Conservation (phyloP, 768 basidiomycete species). For the Lentinus tigrinus region DNA sequence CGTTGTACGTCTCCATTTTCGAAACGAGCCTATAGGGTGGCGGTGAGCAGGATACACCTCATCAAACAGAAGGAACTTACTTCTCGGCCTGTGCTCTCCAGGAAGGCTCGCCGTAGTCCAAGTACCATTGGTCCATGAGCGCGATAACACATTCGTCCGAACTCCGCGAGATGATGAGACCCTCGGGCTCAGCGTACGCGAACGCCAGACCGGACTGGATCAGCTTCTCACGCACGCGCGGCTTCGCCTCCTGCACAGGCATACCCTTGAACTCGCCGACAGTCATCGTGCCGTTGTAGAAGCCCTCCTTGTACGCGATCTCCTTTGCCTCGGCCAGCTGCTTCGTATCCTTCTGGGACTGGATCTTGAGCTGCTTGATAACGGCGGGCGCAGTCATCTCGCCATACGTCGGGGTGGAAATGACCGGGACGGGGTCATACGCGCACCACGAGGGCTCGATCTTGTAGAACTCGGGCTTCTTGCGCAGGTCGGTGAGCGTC, state of each 20-base stretch:
- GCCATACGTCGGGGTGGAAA: slow-evolving; percentile 90
- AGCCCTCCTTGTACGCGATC: slow-evolving; percentile 97
- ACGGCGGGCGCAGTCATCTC: slow-evolving; percentile 83
- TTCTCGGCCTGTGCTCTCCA: slow-evolving; percentile 87
- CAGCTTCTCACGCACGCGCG: slow-evolving; percentile 81
- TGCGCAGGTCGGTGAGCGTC: slow-evolving; percentile 86
- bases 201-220: slow-evolving; percentile 78
- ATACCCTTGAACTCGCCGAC: slow-evolving; percentile 89
- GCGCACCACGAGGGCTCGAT: slow-evolving; percentile 87
- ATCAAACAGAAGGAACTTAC: slow-evolving; percentile 43
- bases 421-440: slow-evolving; percentile 82
- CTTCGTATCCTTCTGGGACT: slow-evolving; percentile 91
- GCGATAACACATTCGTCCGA: slow-evolving; percentile 98
- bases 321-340: slow-evolving; percentile 96
- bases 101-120: slow-evolving; percentile 90
- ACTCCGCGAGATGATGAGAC: slow-evolving; percentile 82
- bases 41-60: neutral
- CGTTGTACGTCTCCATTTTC: slow-evolving; percentile 85
- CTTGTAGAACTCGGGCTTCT: slow-evolving; percentile 96
- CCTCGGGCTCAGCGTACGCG: slow-evolving; percentile 94
- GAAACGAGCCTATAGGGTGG: slow-evolving; percentile 58
- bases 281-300: slow-evolving; percentile 91
- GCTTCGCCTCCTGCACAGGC: slow-evolving; percentile 88
- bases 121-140: slow-evolving; percentile 98
- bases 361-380: slow-evolving; percentile 88